Conservation (phyloP, 2,329 filamentous ascomycete species). For the Penicillium oxalicum region DNA sequence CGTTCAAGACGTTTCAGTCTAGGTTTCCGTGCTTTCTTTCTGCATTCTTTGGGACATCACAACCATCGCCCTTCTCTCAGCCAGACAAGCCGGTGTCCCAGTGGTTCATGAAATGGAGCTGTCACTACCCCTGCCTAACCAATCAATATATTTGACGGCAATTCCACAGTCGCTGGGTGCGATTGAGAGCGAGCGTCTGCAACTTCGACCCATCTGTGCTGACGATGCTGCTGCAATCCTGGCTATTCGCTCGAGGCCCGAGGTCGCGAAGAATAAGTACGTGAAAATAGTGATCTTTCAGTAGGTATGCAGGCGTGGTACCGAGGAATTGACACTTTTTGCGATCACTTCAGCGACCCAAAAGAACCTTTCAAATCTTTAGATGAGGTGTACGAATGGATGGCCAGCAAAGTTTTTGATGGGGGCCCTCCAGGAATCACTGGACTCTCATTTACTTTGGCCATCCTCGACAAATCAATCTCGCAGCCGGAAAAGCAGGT, state of each 20-base stretch:
- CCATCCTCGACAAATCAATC: constrained; percentile 17
- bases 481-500: constrained; percentile 7
- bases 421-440: constrained; percentile 14
- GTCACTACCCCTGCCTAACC: constrained; percentile 8
- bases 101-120: not conserved
- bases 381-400: constrained; percentile 21
- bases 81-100: too few relatives aligned
- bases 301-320: too few relatives aligned
- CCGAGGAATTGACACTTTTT: too few relatives aligned
- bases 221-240: constrained; percentile 17
- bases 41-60: too few relatives aligned
- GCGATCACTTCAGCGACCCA: constrained; percentile 14
- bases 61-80: too few relatives aligned
- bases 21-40: too few relatives aligned
- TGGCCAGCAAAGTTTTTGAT: constrained; percentile 17
- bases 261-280: constrained; percentile 23
- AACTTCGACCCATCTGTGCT: constrained; percentile 19
- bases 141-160: constrained; percentile 8
- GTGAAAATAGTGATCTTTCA: not conserved
- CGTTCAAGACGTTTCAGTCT: too few relatives aligned
- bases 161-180: constrained; percentile 8
- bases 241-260: constrained; percentile 20
- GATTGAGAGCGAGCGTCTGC: constrained; percentile 16
- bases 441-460: constrained; percentile 20
- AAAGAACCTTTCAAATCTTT: constrained; percentile 19